These are phyloP conservation scores for Teunomyces stri DNA, from an alignment of 805 yeast genomes.

Conservation along the genomic window DNA sequence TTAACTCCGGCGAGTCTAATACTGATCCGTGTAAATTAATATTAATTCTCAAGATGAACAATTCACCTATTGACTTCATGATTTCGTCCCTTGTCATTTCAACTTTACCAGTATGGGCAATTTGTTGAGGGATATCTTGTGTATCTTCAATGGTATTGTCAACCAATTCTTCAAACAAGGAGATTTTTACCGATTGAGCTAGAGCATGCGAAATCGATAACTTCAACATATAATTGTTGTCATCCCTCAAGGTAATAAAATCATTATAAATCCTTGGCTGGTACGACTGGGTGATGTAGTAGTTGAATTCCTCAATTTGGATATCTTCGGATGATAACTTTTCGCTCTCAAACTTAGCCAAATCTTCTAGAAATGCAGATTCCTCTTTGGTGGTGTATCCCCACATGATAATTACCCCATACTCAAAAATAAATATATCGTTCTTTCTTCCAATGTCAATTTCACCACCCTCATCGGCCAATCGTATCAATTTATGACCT, in stretches of 20 bases:
- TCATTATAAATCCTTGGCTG: slow-evolving; percentile 96
- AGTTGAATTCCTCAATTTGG: slow-evolving; percentile 92
- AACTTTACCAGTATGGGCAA: slow-evolving; percentile 92
- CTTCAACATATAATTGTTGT: slow-evolving; percentile 85
- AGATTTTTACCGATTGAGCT: slow-evolving; percentile 93
- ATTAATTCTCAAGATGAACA: slow-evolving; percentile 81
- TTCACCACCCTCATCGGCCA: slow-evolving; percentile 95
- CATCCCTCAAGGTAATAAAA: slow-evolving; percentile 89
- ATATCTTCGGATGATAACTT: slow-evolving; percentile 89
- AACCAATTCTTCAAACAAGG: slow-evolving; percentile 91
- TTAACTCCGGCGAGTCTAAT: slow-evolving; percentile 92
- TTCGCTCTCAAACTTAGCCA: slow-evolving; percentile 90
- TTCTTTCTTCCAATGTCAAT: slow-evolving; percentile 79
- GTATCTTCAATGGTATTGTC: slow-evolving; percentile 97
- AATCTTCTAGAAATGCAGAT: slow-evolving; percentile 70
- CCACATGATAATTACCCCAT: slow-evolving; percentile 98
- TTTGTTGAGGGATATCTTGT: slow-evolving; percentile 94
- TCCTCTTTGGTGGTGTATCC: slow-evolving; percentile 89
- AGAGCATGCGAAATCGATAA: slow-evolving; percentile 92
- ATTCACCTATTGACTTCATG: slow-evolving; percentile 95
- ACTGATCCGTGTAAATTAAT: slow-evolving; percentile 85
- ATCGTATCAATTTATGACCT: slow-evolving; percentile 47
- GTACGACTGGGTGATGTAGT: slow-evolving; percentile 88
- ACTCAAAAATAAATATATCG: slow-evolving; percentile 87
- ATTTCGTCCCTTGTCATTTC: slow-evolving; percentile 92